phyloP scores from a whole-genome alignment of 108 stramenopile species.

The Chaetoceros muelleri region DNA sequence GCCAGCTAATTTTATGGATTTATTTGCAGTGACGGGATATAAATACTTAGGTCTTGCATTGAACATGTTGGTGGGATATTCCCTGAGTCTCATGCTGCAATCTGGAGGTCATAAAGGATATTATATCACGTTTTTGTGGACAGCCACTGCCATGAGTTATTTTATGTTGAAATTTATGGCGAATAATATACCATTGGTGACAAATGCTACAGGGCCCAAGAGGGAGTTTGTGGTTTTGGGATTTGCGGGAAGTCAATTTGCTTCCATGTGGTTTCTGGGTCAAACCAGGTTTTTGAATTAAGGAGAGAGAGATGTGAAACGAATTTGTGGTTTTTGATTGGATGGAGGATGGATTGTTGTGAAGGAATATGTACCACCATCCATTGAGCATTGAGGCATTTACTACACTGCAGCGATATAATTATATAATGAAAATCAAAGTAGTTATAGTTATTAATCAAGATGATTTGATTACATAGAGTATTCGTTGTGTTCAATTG shows the following conservation, averaged over 20 bases:
- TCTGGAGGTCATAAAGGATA: slow-evolving; percentile 55
- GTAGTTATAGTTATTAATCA: too few relatives aligned
- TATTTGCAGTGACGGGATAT: slow-evolving; percentile 80
- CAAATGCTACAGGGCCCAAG: slow-evolving; percentile 62
- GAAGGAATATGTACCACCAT: background rate
- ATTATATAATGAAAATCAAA: too few relatives aligned
- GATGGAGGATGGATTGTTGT: background rate
- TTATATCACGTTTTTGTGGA: slow-evolving; percentile 74
- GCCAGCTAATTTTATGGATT: slow-evolving; percentile 53
- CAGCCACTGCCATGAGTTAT: slow-evolving; percentile 62
- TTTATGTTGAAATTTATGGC: slow-evolving; percentile 89
- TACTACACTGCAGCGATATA: too few relatives aligned
- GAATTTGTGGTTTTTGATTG: background rate
- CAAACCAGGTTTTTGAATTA: slow-evolving; percentile 73
- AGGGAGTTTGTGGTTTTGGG: slow-evolving; percentile 79
- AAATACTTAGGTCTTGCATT: slow-evolving; percentile 77
- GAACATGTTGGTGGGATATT: slow-evolving; percentile 66
- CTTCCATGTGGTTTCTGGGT: slow-evolving; percentile 85
- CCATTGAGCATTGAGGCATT: too few relatives aligned
- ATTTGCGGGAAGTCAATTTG: slow-evolving; percentile 74
- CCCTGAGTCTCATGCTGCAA: slow-evolving; percentile 36
- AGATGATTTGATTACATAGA: too few relatives aligned
- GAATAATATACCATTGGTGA: slow-evolving; percentile 56
- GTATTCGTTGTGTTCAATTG: too few relatives aligned
- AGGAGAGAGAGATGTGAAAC: background rate